These are phyloP conservation scores for Phaseolus coccineus DNA, from an alignment of 331 rosid genomes.

Conservation along the genomic window DNA sequence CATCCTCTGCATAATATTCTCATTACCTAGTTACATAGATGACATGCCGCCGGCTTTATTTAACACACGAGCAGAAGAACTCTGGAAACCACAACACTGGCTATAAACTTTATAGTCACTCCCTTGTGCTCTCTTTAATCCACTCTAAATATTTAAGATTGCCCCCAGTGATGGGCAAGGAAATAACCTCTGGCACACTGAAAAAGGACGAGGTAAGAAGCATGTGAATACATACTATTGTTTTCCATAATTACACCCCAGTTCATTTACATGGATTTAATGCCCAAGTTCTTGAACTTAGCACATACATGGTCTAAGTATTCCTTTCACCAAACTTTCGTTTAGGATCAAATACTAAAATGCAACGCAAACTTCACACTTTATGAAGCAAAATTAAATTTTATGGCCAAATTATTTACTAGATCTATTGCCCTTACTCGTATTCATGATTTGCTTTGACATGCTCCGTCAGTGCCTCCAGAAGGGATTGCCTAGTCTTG, in stretches of 20 bases:
- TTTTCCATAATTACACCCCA: conserved; percentile 10
- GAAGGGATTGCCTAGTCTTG: conserved; percentile 94
- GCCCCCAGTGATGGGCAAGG: conserved; percentile 90
- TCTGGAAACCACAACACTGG: conserved; percentile 17
- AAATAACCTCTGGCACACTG: conserved; percentile 96
- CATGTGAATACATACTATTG: background rate
- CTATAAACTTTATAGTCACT: conserved; percentile 55
- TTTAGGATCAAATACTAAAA: conserved; percentile 1
- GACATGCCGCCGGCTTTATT: conserved; percentile 40
- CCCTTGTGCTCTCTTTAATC: conserved; percentile 90
- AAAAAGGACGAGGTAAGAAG: conserved; percentile 37
- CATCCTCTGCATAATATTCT: conserved; percentile 30
- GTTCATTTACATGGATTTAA: conserved; percentile 21
- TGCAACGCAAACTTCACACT: conserved; percentile 26
- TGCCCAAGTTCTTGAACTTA: conserved; percentile 4
- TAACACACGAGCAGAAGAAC: conserved; percentile 34
- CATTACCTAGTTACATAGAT: conserved; percentile 33
- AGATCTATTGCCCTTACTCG: conserved; percentile 66
- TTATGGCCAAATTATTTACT: conserved; percentile 4
- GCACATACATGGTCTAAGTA: conserved; percentile 20
- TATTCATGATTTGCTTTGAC: conserved; percentile 90
- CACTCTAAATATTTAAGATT: conserved; percentile 81
- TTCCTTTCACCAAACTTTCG: conserved; percentile 25
- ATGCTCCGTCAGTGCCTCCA: conserved; percentile 86
- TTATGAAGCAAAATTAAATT: conserved; percentile 7